phyloP scores from a whole-genome alignment of 257 asterid genomes.

The Craterostigma plantagineum region DNA sequence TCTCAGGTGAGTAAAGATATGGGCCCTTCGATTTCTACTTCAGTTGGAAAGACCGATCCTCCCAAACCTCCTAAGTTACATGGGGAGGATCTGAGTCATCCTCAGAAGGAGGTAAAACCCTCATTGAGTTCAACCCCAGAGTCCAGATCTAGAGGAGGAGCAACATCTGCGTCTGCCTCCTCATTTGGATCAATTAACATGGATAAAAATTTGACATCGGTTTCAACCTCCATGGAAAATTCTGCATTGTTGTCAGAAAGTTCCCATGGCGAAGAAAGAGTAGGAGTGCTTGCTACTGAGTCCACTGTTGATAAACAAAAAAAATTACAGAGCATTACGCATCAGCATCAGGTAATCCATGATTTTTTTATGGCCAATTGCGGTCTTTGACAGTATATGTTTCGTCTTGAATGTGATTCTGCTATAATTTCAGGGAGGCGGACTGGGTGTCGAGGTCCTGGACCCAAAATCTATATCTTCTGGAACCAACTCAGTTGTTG shows the following conservation, averaged over 20 bases:
- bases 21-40: slow-evolving; percentile 17
- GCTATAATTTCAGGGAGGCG: slow-evolving; percentile 4
- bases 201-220: slow-evolving; percentile 12
- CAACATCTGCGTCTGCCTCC: slow-evolving; percentile 11
- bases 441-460: slow-evolving; percentile 12
- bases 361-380: slow-evolving; percentile 9
- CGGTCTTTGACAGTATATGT: too few relatives aligned
- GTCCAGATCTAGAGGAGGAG: slow-evolving; percentile 26
- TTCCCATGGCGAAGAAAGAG: slow-evolving; percentile 14
- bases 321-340: slow-evolving; percentile 12
- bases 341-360: slow-evolving; percentile 32
- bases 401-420: slow-evolving; percentile 7
- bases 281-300: slow-evolving; percentile 15
- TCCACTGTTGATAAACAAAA: slow-evolving; percentile 16
- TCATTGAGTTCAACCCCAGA: slow-evolving; percentile 18
- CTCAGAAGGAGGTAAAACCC: slow-evolving; percentile 24
- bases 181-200: slow-evolving; percentile 17
- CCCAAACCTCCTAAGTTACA: too few relatives aligned
- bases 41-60: slow-evolving; percentile 18
- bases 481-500: too few relatives aligned
- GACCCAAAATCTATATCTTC: slow-evolving; percentile 13
- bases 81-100: too few relatives aligned
- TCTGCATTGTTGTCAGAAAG: slow-evolving; percentile 10
- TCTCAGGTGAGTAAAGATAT: slow-evolving; percentile 36
- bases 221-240: slow-evolving; percentile 14